These are phyloP conservation scores for Manihot esculenta DNA, from an alignment of 441 rosid species.

Conservation along the genomic window DNA sequence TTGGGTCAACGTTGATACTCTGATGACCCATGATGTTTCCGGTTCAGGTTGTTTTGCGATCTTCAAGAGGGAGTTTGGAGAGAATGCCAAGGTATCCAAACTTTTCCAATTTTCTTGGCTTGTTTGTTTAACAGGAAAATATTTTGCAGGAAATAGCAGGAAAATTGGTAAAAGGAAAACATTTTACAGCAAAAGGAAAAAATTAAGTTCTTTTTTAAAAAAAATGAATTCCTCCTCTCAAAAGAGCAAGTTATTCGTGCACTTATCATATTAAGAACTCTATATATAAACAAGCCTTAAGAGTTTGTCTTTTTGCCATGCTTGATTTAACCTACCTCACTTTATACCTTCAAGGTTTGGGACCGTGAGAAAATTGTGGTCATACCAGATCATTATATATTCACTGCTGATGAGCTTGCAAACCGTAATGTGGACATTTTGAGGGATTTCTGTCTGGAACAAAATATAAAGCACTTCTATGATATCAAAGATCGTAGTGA, in stretches of 20 bases:
- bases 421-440: conserved; percentile 93
- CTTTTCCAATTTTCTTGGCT: neutral
- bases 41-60: conserved; percentile 91
- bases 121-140: no score
- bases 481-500: conserved; percentile 87
- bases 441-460: conserved; percentile 87
- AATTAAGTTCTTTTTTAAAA: no score
- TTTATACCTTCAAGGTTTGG: conserved; percentile 57
- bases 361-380: conserved; percentile 90
- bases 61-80: conserved; percentile 84
- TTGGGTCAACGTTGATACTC: conserved; percentile 83
- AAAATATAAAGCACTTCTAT: conserved; percentile 88
- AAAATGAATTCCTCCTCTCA: no score
- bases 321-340: neutral
- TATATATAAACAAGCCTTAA: no score
- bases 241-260: no score
- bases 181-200: no score
- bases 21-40: conserved; percentile 96
- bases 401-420: conserved; percentile 95
- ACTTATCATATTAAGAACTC: no score
- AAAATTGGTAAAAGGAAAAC: no score
- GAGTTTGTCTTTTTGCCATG: neutral
- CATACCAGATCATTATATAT: conserved; percentile 95
- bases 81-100: conserved; percentile 64
- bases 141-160: no score